phyloP scores from a whole-genome alignment of 768 basidiomycete species.

The Russula virescens region DNA sequence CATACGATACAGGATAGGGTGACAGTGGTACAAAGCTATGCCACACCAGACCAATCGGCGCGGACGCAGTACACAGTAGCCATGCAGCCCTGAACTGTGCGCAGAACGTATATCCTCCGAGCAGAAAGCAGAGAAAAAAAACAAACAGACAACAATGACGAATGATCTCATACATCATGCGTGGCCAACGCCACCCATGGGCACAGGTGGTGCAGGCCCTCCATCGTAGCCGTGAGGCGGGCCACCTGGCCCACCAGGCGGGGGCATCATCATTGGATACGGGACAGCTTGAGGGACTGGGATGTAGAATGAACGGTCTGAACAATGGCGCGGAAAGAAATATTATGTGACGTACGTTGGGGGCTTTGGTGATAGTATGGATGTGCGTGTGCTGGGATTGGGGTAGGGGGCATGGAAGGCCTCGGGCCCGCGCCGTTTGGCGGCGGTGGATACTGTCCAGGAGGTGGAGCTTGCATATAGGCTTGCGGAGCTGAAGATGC shows the following conservation, averaged over 20 bases:
- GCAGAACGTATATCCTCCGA: conserved; percentile 7
- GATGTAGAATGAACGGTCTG: background rate
- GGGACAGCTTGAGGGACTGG: conserved; percentile 80
- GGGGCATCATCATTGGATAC: conserved; percentile 92
- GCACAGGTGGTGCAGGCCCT: conserved; percentile 60
- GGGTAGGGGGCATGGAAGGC: conserved; percentile 89
- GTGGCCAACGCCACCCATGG: conserved; percentile 67
- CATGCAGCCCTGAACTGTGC: conserved; percentile 1
- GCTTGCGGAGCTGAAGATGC: conserved; percentile 51
- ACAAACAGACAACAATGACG: conserved; percentile 14
- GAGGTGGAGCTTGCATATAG: conserved; percentile 75
- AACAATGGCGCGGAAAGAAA: conserved; percentile 24
- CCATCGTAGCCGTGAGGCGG: conserved; percentile 73
- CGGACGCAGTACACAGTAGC: background rate
- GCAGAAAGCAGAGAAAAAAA: conserved; percentile 17
- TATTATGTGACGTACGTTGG: conserved; percentile 50
- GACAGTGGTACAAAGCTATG: background rate
- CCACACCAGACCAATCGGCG: background rate
- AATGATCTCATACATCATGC: conserved; percentile 37
- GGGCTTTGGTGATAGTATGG: conserved; percentile 88
- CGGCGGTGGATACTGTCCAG: conserved; percentile 69
- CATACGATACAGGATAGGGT: conserved; percentile 13
- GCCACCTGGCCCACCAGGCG: conserved; percentile 56
- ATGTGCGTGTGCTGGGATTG: conserved; percentile 80
- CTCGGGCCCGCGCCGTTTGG: conserved; percentile 75